phyloP scores from a whole-genome alignment of 1,284 basidiomycete genomes.

The Cryptococcus sp. region DNA sequence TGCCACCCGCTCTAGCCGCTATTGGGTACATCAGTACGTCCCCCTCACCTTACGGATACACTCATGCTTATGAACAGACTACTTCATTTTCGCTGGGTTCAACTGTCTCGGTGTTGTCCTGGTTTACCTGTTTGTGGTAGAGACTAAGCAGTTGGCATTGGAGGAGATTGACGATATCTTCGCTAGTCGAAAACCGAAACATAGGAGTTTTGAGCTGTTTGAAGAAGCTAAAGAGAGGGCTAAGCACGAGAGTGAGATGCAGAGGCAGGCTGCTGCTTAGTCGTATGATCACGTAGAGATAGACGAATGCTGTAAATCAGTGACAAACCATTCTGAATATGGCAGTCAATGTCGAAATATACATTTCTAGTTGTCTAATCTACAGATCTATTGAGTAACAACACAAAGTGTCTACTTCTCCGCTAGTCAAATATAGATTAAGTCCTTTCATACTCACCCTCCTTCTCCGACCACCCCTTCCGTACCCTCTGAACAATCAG shows the following conservation, averaged over 20 bases:
- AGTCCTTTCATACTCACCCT: constrained; percentile 36
- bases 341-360: too few relatives aligned
- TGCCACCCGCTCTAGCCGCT: background rate
- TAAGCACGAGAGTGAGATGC: background rate
- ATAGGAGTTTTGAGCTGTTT: constrained; percentile 44
- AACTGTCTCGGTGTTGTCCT: constrained; percentile 57
- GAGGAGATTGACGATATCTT: constrained; percentile 59
- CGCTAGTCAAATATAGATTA: constrained; percentile 1
- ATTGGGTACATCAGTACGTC: background rate
- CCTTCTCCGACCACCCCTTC: constrained; percentile 33
- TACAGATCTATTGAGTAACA: too few relatives aligned
- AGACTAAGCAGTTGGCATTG: constrained; percentile 53
- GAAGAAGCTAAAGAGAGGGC: background rate
- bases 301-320: too few relatives aligned
- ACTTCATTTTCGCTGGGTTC: background rate
- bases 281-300: too few relatives aligned
- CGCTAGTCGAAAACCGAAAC: constrained; percentile 51
- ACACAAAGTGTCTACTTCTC: too few relatives aligned
- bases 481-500: constrained; percentile 27
- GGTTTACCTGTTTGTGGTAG: constrained; percentile 55
- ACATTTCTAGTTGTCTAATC: too few relatives aligned
- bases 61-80: constrained; percentile 11
- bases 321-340: too few relatives aligned
- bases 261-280: background rate
- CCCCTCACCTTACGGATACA: background rate